Percentiles rank a stretch among this genome's conserved stretches.
Conservation (phyloP, 345 rosid species). For the Moricandia arvensis region DNA sequence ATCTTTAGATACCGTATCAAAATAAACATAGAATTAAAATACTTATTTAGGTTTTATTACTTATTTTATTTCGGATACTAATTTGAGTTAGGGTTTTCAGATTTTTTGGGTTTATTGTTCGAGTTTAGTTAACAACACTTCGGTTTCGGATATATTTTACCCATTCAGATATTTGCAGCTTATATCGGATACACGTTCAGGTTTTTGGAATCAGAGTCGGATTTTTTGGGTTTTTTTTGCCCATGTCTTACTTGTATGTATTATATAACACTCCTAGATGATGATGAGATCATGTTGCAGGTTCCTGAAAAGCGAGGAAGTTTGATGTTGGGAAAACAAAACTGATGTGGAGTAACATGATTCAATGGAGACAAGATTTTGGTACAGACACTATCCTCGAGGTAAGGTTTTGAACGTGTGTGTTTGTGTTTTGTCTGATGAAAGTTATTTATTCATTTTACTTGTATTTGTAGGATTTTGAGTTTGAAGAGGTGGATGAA, state of each 20-base stretch:
- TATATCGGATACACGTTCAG: too few species aligned
- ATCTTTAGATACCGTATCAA: too few species aligned
- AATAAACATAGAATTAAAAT: too few species aligned
- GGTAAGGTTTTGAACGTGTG: constrained; percentile 40
- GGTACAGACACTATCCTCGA: constrained; percentile 80
- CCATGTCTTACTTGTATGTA: too few species aligned
- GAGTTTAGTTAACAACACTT: background rate
- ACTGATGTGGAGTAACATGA: constrained; percentile 84
- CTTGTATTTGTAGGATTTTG: constrained; percentile 67
- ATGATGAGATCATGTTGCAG: constrained; percentile 36
- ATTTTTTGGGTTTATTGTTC: background rate
- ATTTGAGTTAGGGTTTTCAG: background rate
- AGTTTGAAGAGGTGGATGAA: constrained; percentile 71
- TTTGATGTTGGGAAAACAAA: constrained; percentile 76
- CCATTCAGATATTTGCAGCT: too few species aligned
- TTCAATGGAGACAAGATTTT: constrained; percentile 85
- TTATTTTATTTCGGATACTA: background rate
- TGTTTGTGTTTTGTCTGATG: constrained; percentile 2
- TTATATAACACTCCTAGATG: too few species aligned
- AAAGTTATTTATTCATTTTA: background rate
- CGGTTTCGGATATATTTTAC: background rate
- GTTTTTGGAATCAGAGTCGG: too few species aligned
- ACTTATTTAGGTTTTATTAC: background rate
- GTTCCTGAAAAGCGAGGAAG: constrained; percentile 89
- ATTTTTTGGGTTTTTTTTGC: too few species aligned